Evolutionary conservation across 169 alveolate genomes (phyloP).

Genomic region (Cryptosporidium tyzzeri): DNA sequence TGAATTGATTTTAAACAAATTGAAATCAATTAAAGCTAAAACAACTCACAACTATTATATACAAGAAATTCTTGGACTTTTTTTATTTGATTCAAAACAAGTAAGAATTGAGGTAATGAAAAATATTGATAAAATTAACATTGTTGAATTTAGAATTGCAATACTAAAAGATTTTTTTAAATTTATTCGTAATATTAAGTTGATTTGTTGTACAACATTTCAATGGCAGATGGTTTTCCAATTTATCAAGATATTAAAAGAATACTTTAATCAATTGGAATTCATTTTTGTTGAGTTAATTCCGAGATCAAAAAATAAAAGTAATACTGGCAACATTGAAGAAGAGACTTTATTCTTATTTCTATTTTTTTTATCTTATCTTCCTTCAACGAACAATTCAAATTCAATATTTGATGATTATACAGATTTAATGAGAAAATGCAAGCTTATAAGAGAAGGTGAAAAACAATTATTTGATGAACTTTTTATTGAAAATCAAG

Average conservation of each 20-base stretch:
- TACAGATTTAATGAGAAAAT: constrained; percentile 19
- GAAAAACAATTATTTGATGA: constrained; percentile 44
- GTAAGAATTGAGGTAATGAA: constrained; percentile 50
- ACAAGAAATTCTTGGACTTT: constrained; percentile 48
- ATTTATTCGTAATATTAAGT: constrained; percentile 17
- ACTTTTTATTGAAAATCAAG: constrained; percentile 61
- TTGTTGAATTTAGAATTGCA: constrained; percentile 3
- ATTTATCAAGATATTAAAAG: constrained; percentile 33
- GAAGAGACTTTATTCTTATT: constrained; percentile 27
- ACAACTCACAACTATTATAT: constrained; percentile 45
- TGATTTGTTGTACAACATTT: constrained; percentile 15
- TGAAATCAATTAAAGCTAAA: not conserved
- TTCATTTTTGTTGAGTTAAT: constrained; percentile 20
- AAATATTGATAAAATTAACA: constrained; percentile 17
- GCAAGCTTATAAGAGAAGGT: not conserved
- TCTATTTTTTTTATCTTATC: constrained; percentile 16
- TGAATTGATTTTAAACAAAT: constrained; percentile 12
- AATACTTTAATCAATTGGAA: constrained; percentile 55
- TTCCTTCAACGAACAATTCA: constrained; percentile 23
- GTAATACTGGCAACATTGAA: not conserved
- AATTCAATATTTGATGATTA: not conserved
- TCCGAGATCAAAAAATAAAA: constrained; percentile 29
- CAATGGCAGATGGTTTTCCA: constrained; percentile 42
- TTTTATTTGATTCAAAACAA: constrained; percentile 35
- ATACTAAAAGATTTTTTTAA: constrained; percentile 40